Percentiles rank a stretch among this genome's conserved stretches.
Evolutionary conservation across 371 early-diverging fungal genomes (phyloP).

Genomic region (Syncephalis fuscata): DNA sequence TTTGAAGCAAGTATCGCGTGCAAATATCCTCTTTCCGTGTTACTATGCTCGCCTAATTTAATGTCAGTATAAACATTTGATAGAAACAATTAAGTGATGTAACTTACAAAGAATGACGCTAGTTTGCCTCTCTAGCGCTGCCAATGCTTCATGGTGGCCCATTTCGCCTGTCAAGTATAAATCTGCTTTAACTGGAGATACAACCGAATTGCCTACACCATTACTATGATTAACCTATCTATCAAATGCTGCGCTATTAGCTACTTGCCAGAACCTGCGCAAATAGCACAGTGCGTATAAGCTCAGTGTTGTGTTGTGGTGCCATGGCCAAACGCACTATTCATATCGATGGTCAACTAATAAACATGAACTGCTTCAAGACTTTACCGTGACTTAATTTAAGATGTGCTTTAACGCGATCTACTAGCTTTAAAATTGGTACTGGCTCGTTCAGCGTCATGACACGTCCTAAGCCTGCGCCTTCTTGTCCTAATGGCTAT

Average conservation of each 20-base stretch:
- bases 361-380: neutral
- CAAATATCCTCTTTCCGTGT: slow-evolving; percentile 91
- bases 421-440: slow-evolving; percentile 31
- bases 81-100: neutral
- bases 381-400: slow-evolving; percentile 37
- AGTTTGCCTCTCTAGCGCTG: slow-evolving; percentile 48
- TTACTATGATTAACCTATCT: neutral
- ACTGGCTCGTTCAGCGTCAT: slow-evolving; percentile 41
- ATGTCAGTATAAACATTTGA: neutral
- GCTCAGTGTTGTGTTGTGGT: slow-evolving; percentile 17
- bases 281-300: slow-evolving; percentile 67
- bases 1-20: slow-evolving; percentile 39
- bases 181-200: slow-evolving; percentile 32
- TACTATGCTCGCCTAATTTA: slow-evolving; percentile 60
- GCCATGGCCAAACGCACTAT: slow-evolving; percentile 61
- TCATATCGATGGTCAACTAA: neutral
- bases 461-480: slow-evolving; percentile 55
- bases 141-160: slow-evolving; percentile 83
- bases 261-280: slow-evolving; percentile 71
- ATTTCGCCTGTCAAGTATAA: slow-evolving; percentile 88
- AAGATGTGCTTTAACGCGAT: slow-evolving; percentile 40
- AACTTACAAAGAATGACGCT: slow-evolving; percentile 74
- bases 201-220: slow-evolving; percentile 28
- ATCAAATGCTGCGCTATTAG: neutral
- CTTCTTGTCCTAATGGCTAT: slow-evolving; percentile 52